Base-by-base conservation (phyloP, 129 eudicot genomes). In the Centrapalus pauciflorus region DNA sequence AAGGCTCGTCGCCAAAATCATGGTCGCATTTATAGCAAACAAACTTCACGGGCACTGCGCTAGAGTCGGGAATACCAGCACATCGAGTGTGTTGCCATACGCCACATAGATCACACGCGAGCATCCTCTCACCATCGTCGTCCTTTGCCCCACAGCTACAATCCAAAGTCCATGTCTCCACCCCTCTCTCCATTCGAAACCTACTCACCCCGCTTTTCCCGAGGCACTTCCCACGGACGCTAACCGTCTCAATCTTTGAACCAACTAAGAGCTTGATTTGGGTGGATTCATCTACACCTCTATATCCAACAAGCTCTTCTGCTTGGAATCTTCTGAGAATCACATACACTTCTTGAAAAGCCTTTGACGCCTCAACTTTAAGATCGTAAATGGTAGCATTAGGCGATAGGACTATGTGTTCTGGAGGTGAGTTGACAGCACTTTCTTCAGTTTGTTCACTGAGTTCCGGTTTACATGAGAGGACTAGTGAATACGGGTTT, bases 81-180 rank as follows among this genome's bases (percentile, higher is more conserved):
- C 98, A 92, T 26, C 98, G 65, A 3, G 98, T 92, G 56, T 92
- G 98, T 79, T 80, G 89, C 98, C 98, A 92, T 13, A 84, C 84
- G 0, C 95, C 76, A 37, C 98, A 92, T 0, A 69, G 70, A 73
- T 92, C 98, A 76, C 98, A 92, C 5, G 96, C 98, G 72, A 85
- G 16, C 98, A 88, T 92, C 59, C 98, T 70, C 79, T 92, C 98
- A 2, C 98, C 98, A 55, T 92, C 98, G 57, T 92, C 98, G 9
- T 92, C 98, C 57, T 56, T 76, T 0, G 98, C 98, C 17, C 98
- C 98, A 52, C 98, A 92, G 12, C 73, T 41, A 79, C 98, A 92
- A 65, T 92, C 98, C 79, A 92, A 85, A 4, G 80, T 81, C 97
- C 97, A 91, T 5, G 76, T 65, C 78, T 92, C 98, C 43, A 71